phyloP scores from a whole-genome alignment of 78 protist species.

The Dictyostelium capitatum region DNA sequence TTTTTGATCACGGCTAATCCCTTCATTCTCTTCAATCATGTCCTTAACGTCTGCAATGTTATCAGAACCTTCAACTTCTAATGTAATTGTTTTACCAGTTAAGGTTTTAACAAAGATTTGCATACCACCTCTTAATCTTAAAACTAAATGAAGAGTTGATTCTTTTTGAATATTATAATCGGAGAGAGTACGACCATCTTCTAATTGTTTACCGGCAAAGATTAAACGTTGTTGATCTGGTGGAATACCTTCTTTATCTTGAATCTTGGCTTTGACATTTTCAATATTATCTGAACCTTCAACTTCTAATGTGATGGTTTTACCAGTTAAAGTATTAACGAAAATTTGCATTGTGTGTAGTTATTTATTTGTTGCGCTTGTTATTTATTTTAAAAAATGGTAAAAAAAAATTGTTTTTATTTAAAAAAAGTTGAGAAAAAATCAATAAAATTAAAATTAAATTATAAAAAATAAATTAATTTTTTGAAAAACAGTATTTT shows the following conservation, averaged over 20 bases:
- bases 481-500: too few species aligned
- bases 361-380: too few species aligned
- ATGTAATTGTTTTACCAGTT: too few species aligned
- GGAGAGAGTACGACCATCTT: conserved; percentile 98
- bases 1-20: conserved; percentile 92
- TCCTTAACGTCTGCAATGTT: too few species aligned
- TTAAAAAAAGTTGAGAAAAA: too few species aligned
- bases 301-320: conserved; percentile 94
- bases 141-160: conserved; percentile 97
- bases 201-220: conserved; percentile 99
- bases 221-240: conserved; percentile 99
- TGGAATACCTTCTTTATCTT: conserved; percentile 99
- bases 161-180: conserved; percentile 99
- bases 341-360: conserved; percentile 86
- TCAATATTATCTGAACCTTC: conserved; percentile 98
- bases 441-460: too few species aligned
- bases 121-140: conserved; percentile 91
- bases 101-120: conserved; percentile 98
- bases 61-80: too few species aligned
- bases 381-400: too few species aligned
- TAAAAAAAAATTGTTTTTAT: too few species aligned
- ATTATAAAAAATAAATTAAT: too few species aligned
- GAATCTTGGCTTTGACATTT: conserved; percentile 98
- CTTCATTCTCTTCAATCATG: too few species aligned
- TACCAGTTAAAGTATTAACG: conserved; percentile 93